phyloP scores from a whole-genome alignment of 768 basidiomycete genomes.

The Scleroderma bovista region DNA sequence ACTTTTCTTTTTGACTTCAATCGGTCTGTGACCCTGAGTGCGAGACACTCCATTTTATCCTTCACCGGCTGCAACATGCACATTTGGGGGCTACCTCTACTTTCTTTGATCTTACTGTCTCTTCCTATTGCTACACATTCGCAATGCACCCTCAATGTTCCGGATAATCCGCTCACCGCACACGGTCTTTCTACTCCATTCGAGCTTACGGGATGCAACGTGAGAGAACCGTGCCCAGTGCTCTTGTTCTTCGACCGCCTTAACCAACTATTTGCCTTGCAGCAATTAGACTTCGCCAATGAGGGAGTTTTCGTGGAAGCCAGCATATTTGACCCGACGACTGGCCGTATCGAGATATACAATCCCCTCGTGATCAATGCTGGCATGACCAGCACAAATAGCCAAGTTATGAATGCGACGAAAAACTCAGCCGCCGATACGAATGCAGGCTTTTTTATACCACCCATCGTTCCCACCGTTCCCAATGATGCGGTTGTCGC shows the following conservation, averaged over 20 bases:
- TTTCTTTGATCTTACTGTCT: slow-evolving; percentile 13
- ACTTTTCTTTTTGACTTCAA: not conserved
- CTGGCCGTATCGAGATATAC: slow-evolving; percentile 22
- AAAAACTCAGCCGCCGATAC: not conserved
- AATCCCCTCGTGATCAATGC: slow-evolving; percentile 26
- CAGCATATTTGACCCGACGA: slow-evolving; percentile 25
- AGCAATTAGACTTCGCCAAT: slow-evolving; percentile 25
- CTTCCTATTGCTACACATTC: slow-evolving; percentile 11
- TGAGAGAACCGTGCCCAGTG: slow-evolving; percentile 1
- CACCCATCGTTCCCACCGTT: slow-evolving; percentile 19
- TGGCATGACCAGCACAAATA: slow-evolving; percentile 18
- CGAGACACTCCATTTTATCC: slow-evolving; percentile 14
- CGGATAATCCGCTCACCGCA: slow-evolving; percentile 17
- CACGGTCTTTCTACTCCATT: slow-evolving; percentile 24
- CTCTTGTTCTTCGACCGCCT: not conserved
- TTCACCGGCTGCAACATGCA: slow-evolving; percentile 8
- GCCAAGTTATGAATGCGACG: not conserved
- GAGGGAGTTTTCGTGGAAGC: slow-evolving; percentile 23
- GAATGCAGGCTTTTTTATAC: slow-evolving; percentile 16
- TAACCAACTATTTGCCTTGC: not conserved
- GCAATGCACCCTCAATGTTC: slow-evolving; percentile 19
- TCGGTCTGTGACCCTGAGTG: slow-evolving; percentile 23
- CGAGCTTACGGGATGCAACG: slow-evolving; percentile 23
- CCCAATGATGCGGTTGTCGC: slow-evolving; percentile 20
- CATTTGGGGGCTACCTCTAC: slow-evolving; percentile 1